Conservation (phyloP, 2,329 filamentous ascomycete species). For the Penicillium sp. region DNA sequence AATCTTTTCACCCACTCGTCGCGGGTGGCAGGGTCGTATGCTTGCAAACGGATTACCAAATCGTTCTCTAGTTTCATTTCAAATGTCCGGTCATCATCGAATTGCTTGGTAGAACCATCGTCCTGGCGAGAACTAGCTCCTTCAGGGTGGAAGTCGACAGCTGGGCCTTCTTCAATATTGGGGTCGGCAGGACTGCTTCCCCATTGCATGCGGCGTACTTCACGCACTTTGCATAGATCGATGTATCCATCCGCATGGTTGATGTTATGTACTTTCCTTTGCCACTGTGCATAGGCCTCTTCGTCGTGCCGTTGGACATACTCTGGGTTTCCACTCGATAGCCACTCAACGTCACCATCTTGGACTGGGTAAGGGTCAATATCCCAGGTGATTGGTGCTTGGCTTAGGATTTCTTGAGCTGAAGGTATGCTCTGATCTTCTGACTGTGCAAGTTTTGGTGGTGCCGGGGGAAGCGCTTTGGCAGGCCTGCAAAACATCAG, state of each 20-base stretch:
- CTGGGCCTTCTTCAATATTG: constrained; percentile 52
- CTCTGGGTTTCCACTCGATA: constrained; percentile 49
- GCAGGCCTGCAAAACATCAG: constrained; percentile 63
- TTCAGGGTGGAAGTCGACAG: constrained; percentile 57
- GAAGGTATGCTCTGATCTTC: constrained; percentile 52
- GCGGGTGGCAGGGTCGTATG: constrained; percentile 57
- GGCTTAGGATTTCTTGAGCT: constrained; percentile 54
- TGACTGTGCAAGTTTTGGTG: constrained; percentile 53
- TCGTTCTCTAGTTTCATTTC: constrained; percentile 63
- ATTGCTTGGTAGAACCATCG: constrained; percentile 54
- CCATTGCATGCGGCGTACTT: constrained; percentile 56
- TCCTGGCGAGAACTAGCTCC: constrained; percentile 48
- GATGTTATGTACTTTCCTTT: constrained; percentile 60
- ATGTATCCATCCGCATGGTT: constrained; percentile 64
- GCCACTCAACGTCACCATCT: constrained; percentile 58
- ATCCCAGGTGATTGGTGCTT: constrained; percentile 62
- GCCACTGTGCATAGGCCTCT: constrained; percentile 59
- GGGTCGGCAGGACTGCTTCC: constrained; percentile 56
- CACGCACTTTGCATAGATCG: constrained; percentile 57
- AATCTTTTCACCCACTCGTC: constrained; percentile 64
- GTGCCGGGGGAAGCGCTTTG: constrained; percentile 59
- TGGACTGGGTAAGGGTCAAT: constrained; percentile 61
- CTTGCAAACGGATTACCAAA: constrained; percentile 61
- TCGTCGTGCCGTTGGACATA: constrained; percentile 54
- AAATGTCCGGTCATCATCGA: constrained; percentile 60